Conservation (phyloP, 1,284 basidiomycete species). For the Moniliella sp. region DNA sequence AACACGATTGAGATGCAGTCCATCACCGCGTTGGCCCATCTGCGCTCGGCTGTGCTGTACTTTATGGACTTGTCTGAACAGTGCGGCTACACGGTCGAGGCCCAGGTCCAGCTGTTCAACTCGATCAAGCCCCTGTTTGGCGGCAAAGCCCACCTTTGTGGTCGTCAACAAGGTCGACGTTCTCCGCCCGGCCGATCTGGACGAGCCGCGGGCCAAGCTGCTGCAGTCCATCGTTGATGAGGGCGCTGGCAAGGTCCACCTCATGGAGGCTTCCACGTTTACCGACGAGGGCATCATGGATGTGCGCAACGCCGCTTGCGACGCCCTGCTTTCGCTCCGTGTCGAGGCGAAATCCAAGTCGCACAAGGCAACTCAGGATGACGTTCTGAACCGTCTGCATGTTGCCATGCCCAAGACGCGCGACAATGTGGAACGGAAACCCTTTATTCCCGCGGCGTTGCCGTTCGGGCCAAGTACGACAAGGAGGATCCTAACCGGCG, state of each 20-base stretch:
- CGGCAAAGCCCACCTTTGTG: slow-evolving; percentile 31
- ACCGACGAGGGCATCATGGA: slow-evolving; percentile 33
- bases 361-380: slow-evolving; percentile 18
- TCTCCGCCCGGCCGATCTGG: slow-evolving; percentile 18
- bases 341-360: slow-evolving; percentile 29
- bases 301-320: slow-evolving; percentile 25
- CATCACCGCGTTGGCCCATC: slow-evolving; percentile 31
- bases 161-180: slow-evolving; percentile 31
- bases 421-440: slow-evolving; percentile 22
- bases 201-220: slow-evolving; percentile 17
- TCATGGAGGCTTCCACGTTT: slow-evolving; percentile 28
- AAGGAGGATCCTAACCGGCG: slow-evolving; percentile 19
- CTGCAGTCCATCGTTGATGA: slow-evolving; percentile 22
- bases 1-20: slow-evolving; percentile 35
- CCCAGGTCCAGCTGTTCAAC: slow-evolving; percentile 31
- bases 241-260: slow-evolving; percentile 19
- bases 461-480: slow-evolving; percentile 22
- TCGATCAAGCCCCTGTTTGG: slow-evolving; percentile 33
- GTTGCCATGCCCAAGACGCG: slow-evolving; percentile 25
- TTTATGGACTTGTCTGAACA: slow-evolving; percentile 34
- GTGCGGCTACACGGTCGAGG: slow-evolving; percentile 32
- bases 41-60: slow-evolving; percentile 30
- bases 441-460: slow-evolving; percentile 17
- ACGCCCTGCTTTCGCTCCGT: slow-evolving; percentile 24
- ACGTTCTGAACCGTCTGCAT: slow-evolving; percentile 27